These are phyloP conservation scores for Pyrenophora tritici-repentis DNA, from an alignment of 2,329 filamentous ascomycete species.

Conservation along the genomic window DNA sequence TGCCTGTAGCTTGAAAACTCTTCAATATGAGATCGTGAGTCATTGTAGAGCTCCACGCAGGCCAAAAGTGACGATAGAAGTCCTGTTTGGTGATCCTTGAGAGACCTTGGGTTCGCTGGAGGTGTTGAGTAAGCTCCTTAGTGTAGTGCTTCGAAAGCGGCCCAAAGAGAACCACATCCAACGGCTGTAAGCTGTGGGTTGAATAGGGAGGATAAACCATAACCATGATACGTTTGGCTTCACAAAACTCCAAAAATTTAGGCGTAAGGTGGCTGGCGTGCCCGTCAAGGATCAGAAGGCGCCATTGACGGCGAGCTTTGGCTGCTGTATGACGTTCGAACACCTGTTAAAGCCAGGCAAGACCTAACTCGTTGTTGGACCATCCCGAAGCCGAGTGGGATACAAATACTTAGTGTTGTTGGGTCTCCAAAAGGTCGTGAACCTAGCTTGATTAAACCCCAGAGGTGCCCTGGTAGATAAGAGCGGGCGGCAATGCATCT, in stretches of 20 bases:
- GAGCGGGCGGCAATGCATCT: conserved; percentile 2
- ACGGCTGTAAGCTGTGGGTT: neutral
- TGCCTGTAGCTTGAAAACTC: neutral
- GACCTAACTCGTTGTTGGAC: neutral
- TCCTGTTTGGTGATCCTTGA: neutral
- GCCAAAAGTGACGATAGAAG: neutral
- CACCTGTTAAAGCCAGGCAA: neutral
- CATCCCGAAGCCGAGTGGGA: neutral
- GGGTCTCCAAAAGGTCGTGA: neutral
- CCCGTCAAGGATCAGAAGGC: neutral
- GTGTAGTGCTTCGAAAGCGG: too few relatives aligned
- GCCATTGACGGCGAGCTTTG: neutral
- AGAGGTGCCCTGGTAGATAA: conserved; percentile 5
- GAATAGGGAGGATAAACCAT: neutral
- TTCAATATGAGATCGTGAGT: neutral
- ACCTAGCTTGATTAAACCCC: conserved; percentile 11
- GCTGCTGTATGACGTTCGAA: neutral
- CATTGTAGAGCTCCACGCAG: neutral
- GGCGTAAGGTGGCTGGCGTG: neutral
- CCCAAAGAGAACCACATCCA: neutral
- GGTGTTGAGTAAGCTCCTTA: neutral
- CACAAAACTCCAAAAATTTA: neutral
- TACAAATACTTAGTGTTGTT: neutral
- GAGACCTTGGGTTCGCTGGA: neutral
- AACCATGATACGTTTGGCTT: neutral